Evolutionary conservation across 2,329 filamentous ascomycete species (phyloP), one percentile per base, ranked within the genome.

Genomic region (Alternaria ethzedia): DNA sequence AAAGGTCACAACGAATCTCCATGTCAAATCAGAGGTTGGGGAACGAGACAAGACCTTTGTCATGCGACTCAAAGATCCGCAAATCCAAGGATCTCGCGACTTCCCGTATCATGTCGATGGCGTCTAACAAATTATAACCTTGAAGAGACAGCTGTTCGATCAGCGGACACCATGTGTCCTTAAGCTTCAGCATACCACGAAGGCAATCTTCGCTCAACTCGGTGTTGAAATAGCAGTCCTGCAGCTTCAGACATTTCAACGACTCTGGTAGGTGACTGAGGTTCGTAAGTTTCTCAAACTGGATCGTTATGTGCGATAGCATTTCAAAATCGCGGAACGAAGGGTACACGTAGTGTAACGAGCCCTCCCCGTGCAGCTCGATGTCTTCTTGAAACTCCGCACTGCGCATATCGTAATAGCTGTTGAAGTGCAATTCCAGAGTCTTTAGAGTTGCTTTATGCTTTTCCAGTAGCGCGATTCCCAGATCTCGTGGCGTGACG

Each of bases 381-480:
- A 58, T 28, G 8, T 61, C 59, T 21, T 12, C 12, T 25, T 9
- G 54, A 12, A 58, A 41, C n/a, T n/a, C 10, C 9, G 10, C 36
- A 17, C 23, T 21, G 10, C 12, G 11, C 23, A 47, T 41, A 13
- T 61, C 7, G 26, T 61, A 61, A 2, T 43, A 9, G 26, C 15
- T 13, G 23, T 45, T 26, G 11, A 30, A 52, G 12, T 61, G 46
- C n/a, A 58, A 28, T n/a, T 57, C 26, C 15, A 61, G 17, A 2
- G 46, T 54, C 25, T 60, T 13, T 13, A 66, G 20, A 20, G 2
- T 66, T 10, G 45, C 23, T 1, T 32, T 32, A 11, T 66, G 44
- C 9, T 44, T 54, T 23, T 41, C 32, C 20, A 66, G 56, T 26
- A 64, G 25, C 28, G 60, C 61, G 5, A 36, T 57, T n/a, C 55